Evolutionary conservation across 495 filamentous ascomycete species (phyloP), one percentile per base, ranked within the genome.

Genomic region (Schizothecium vesticola): DNA sequence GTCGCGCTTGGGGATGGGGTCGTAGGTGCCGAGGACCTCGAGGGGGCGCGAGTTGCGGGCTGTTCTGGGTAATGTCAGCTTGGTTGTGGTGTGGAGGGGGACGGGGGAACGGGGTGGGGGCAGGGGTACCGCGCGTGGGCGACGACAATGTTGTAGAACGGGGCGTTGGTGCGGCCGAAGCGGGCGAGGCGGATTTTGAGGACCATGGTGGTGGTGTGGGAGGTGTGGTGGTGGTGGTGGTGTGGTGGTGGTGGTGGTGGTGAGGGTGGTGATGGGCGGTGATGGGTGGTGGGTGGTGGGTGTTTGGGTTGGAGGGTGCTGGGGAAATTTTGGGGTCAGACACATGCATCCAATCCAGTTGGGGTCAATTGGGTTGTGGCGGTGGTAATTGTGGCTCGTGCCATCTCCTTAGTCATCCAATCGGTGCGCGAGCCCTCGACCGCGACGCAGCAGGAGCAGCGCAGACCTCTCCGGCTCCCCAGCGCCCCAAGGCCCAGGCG

Each of bases 101-200:
- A 57, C 57, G 62, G 65, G 63, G 67, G 65, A 63, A 31, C 31
- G 66, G 2, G 29, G 25, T 29, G 63, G 33, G n/a, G 25, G n/a
- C n/a, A 36, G 24, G 4, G 56, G n/a, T 87, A 97, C 94, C 94
- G 88, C n/a, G 95, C 94, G 70, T 98, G 94, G 24, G 92, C 86
- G 67, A 99, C 92, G 64, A 98, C 92, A 69, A 99, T 97, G 82
- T 99, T 99, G 86, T 96, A 99, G 75, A 96, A 90, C 3, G 95
- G 94, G 26, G 85, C 74, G 77, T 94, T 91, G 65, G 84, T 87
- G 80, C 91, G 91, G 71, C 96, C 95, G 77, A 98, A 97, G 82
- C 95, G 95, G 61, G 95, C 90, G 73, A 99, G 86, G 63, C 95
- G 90, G 77, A 99, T 93, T 76, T 89, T 91, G 71, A 99, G 84